Conservation (phyloP, 208 protist species). For the Herpetomonas muscarum region DNA sequence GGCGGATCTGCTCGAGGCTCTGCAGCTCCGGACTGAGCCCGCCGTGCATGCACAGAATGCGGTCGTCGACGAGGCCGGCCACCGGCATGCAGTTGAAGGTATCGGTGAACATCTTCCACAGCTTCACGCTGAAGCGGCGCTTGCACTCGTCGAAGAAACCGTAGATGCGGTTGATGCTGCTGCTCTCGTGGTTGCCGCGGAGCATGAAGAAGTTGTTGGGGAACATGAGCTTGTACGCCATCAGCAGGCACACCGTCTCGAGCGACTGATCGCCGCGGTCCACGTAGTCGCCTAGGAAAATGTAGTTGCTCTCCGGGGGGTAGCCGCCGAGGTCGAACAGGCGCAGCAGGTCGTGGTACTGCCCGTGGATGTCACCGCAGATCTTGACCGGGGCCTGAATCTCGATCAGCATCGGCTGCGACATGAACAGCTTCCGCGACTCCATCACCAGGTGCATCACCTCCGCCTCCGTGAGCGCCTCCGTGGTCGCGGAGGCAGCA, state of each 20-base stretch:
- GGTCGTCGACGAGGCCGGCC: constrained; percentile 58
- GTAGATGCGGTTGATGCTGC: constrained; percentile 82
- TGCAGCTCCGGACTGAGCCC: constrained; percentile 73
- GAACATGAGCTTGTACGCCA: constrained; percentile 78
- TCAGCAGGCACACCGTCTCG: constrained; percentile 71
- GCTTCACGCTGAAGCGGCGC: constrained; percentile 87
- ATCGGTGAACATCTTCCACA: constrained; percentile 87
- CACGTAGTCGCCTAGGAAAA: constrained; percentile 98
- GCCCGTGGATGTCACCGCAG: constrained; percentile 84
- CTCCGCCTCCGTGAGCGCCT: constrained; percentile 67
- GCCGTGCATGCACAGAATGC: constrained; percentile 81
- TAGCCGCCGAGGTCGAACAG: constrained; percentile 73
- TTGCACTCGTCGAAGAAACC: constrained; percentile 92
- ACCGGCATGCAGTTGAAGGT: constrained; percentile 87
- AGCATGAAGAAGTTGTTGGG: constrained; percentile 84
- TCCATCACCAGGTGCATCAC: constrained; percentile 72
- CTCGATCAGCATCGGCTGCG: constrained; percentile 83
- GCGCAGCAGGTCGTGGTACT: constrained; percentile 69
- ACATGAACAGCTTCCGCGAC: constrained; percentile 83
- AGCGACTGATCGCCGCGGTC: constrained; percentile 89
- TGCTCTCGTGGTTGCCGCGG: constrained; percentile 89
- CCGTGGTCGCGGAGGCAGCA: background rate
- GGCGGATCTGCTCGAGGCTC: constrained; percentile 39
- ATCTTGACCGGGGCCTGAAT: constrained; percentile 79
- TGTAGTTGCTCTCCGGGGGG: constrained; percentile 60